Evolutionary conservation across 2,329 filamentous ascomycete species (phyloP).

Genomic region (Sporothrix schenckii): DNA sequence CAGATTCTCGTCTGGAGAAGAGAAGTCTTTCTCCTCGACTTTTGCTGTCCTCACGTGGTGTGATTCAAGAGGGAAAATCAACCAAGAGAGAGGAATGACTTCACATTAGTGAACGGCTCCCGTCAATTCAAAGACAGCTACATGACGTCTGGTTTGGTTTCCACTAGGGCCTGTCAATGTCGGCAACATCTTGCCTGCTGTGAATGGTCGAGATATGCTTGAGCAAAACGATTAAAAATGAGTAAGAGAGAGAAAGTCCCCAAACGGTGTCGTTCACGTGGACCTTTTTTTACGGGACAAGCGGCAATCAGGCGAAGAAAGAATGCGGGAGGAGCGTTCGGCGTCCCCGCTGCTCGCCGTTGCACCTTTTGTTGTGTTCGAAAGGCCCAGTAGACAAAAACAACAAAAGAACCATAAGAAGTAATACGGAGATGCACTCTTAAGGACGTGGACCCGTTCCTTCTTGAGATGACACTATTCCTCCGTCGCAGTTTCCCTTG

Average conservation of each 20-base stretch:
- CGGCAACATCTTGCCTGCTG: constrained; percentile 22
- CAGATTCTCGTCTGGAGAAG: too few relatives aligned
- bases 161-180: not conserved
- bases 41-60: too few relatives aligned
- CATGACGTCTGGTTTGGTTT: not conserved
- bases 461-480: not conserved
- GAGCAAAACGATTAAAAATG: not conserved
- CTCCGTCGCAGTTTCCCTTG: not conserved
- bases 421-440: not conserved
- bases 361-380: not conserved
- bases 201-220: not conserved
- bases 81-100: too few relatives aligned
- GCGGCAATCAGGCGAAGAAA: not conserved
- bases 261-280: constrained; percentile 19
- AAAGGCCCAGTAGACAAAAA: not conserved
- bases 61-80: too few relatives aligned
- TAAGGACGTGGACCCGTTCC: not conserved
- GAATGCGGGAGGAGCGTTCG: not conserved
- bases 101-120: too few relatives aligned
- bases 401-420: not conserved
- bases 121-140: not conserved
- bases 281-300: constrained; percentile 20
- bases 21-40: too few relatives aligned
- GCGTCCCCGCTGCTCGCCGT: not conserved
- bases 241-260: not conserved